Evolutionary conservation across 805 yeast species (phyloP).

Genomic region (Hanseniaspora hatyaiensis): DNA sequence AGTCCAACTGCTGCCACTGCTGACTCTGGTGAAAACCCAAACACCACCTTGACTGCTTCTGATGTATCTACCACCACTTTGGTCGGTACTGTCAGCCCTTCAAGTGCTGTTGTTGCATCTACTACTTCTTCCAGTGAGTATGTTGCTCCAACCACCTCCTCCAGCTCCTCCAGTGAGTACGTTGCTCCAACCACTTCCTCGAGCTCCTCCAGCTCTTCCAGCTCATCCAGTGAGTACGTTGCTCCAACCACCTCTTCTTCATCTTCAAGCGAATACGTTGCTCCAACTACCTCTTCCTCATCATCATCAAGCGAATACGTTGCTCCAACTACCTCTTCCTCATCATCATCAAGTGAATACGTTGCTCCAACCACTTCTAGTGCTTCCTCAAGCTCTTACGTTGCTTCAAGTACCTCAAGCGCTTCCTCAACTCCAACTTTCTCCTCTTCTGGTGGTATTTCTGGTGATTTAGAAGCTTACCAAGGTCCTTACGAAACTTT

Average conservation of each 20-base stretch:
- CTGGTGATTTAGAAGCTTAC: slow-evolving; percentile 43
- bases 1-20: slow-evolving; percentile 21
- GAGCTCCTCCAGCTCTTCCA: slow-evolving; percentile 23
- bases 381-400: slow-evolving; percentile 24
- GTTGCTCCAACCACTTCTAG: slow-evolving; percentile 24
- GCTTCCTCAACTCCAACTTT: slow-evolving; percentile 26
- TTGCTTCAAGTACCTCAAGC: slow-evolving; percentile 22
- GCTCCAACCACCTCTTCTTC: slow-evolving; percentile 23
- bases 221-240: slow-evolving; percentile 23
- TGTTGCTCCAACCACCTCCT: slow-evolving; percentile 23
- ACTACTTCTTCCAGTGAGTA: slow-evolving; percentile 19
- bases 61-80: slow-evolving; percentile 17
- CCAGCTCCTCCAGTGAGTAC: slow-evolving; percentile 17
- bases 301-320: slow-evolving; percentile 27
- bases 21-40: slow-evolving; percentile 16
- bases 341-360: slow-evolving; percentile 21
- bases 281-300: slow-evolving; percentile 28
- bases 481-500: slow-evolving; percentile 40
- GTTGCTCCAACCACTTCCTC: slow-evolving; percentile 23
- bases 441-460: slow-evolving; percentile 29
- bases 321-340: slow-evolving; percentile 23
- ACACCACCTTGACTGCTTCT: slow-evolving; percentile 19
- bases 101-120: slow-evolving; percentile 26
- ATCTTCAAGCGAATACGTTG: slow-evolving; percentile 27
- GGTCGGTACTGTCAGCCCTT: slow-evolving; percentile 14